Conservation (phyloP, 441 rosid species). For the Euphorbia celastroides region DNA sequence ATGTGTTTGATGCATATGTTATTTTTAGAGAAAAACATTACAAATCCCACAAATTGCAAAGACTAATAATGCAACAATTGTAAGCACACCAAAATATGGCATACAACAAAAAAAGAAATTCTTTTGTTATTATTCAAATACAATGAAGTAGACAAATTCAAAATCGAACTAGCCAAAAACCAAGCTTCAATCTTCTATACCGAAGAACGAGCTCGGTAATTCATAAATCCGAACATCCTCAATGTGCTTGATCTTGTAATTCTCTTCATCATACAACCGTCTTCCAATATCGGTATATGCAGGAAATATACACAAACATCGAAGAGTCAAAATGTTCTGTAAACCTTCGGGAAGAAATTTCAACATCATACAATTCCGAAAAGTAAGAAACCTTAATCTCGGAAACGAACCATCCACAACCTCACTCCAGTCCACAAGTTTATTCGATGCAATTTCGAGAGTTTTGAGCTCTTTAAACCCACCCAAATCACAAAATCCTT, state of each 20-base stretch:
- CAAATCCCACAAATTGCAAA: too few species aligned
- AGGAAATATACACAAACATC: background rate
- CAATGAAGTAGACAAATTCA: background rate
- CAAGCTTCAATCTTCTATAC: background rate
- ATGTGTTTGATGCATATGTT: too few species aligned
- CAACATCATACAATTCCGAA: background rate
- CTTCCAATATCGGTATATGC: slow-evolving; percentile 13
- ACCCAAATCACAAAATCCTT: slow-evolving; percentile 16
- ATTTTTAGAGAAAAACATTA: too few species aligned
- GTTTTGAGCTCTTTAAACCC: slow-evolving; percentile 17
- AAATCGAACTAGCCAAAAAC: background rate
- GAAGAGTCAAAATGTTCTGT: slow-evolving; percentile 13
- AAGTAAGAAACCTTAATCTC: background rate
- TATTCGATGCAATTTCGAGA: background rate
- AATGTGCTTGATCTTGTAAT: slow-evolving; percentile 20
- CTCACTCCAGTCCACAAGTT: slow-evolving; percentile 17
- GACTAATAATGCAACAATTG: too few species aligned
- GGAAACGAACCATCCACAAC: slow-evolving; percentile 18
- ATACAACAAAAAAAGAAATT: background rate
- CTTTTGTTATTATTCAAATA: too few species aligned
- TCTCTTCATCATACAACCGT: slow-evolving; percentile 10
- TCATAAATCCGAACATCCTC: background rate
- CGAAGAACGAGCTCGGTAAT: background rate
- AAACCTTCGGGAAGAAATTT: slow-evolving; percentile 22
- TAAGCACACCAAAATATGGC: background rate